Evolutionary conservation across 352 stramenopile species (phyloP), one percentile per base, ranked within the genome.

Genomic region (Lagenidium sp.): DNA sequence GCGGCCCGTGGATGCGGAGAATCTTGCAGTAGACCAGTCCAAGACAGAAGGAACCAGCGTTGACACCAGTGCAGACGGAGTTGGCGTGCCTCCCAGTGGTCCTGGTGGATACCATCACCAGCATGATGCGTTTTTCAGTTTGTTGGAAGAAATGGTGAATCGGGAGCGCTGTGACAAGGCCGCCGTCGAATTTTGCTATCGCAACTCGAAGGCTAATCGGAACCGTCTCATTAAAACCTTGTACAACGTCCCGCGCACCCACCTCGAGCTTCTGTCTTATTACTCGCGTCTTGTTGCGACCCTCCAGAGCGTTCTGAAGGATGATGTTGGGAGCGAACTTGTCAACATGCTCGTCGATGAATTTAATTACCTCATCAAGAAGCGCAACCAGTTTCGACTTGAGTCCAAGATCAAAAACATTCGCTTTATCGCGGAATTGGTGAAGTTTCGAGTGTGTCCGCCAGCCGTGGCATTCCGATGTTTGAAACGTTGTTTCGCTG

Each of bases 401-500:
- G 94, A 98, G 61, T 94, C 82, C 43, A 94, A 97, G 50, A 76
- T 98, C 44, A 93, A 95, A 50, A 99, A 97, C 59, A 96, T 95
- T 20, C 73, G 93, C 5, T 98, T 97, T 41, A 71, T 99, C 16
- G 90, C 85, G 0, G 96, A 99, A 63, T 57, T 99, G 0, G 94
- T 97, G 12, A 99, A 98, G 51, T 99, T 99, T 44, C 78, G 84
- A 36, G 76, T 98, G 11, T 97, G 93, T 25, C 94, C 95, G 30
- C 95, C 96, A 4, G 96, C 97, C 25, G 82, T 97, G 16, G 85
- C 84, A 24, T 95, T 98, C 36, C 79, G 86, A 19, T 97, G 92
- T 40, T 65, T 98, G 8, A 87, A 95, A 52, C 76, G 85, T 36
- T 98, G 95, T 60, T 86, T 98, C 29, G 60, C 87, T 44, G 95